Conservation (phyloP, 2,329 filamentous ascomycete genomes). For the Colletotrichum plurivorum region DNA sequence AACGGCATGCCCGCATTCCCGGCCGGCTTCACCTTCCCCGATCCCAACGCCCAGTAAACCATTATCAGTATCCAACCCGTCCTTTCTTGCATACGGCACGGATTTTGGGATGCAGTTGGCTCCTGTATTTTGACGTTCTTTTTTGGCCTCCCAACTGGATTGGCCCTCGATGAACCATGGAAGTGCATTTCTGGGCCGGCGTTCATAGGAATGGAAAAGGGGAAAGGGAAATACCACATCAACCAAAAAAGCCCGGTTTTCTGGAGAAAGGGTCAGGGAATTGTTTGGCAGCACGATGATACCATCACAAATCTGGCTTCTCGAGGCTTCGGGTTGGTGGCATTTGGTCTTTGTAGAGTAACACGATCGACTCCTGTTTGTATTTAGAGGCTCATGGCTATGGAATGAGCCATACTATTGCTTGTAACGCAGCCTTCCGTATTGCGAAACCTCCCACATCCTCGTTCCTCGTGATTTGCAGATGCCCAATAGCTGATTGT, state of each 20-base stretch:
- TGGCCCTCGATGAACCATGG: slow-evolving; percentile 23
- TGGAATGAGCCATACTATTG: too few species aligned
- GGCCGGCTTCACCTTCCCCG: slow-evolving; percentile 55
- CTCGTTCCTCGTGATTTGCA: too few species aligned
- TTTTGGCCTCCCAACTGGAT: slow-evolving; percentile 12
- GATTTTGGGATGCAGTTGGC: slow-evolving; percentile 8
- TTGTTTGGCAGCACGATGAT: slow-evolving; percentile 29
- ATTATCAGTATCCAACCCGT: background rate
- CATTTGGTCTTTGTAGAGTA: slow-evolving; percentile 21
- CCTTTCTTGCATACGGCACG: slow-evolving; percentile 16
- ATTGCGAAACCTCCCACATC: too few species aligned
- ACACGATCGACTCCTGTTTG: slow-evolving; percentile 3
- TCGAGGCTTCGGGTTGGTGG: slow-evolving; percentile 21
- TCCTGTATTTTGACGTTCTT: slow-evolving; percentile 27
- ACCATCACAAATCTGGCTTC: slow-evolving; percentile 22
- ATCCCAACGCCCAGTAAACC: slow-evolving; percentile 44
- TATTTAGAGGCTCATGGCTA: background rate
- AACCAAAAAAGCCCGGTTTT: slow-evolving; percentile 1
- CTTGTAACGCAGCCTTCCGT: too few species aligned
- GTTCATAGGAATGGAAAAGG: slow-evolving; percentile 27
- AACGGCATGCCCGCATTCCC: slow-evolving; percentile 61
- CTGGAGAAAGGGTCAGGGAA: slow-evolving; percentile 23
- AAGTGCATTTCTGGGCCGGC: slow-evolving; percentile 28
- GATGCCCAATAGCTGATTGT: too few species aligned
- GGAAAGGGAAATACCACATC: slow-evolving; percentile 32